Evolutionary conservation across 1,139 yeast genomes (phyloP).

Genomic region (Saccharomycopsis hybrid): DNA sequence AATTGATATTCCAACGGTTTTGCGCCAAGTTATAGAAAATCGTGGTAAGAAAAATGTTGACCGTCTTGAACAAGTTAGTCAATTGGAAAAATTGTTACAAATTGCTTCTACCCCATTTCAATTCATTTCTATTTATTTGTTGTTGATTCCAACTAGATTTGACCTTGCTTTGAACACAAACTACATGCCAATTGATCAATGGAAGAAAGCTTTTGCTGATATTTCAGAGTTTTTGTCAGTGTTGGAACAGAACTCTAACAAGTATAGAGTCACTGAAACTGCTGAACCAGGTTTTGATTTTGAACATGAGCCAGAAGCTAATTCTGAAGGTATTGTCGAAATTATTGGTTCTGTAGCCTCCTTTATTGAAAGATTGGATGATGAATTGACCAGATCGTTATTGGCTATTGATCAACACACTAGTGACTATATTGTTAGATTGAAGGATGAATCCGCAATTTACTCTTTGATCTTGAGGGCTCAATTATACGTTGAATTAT

Average conservation of each 20-base stretch:
- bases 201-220: constrained; percentile 69
- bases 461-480: constrained; percentile 76
- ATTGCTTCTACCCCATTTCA: constrained; percentile 62
- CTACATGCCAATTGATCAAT: constrained; percentile 74
- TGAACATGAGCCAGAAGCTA: constrained; percentile 68
- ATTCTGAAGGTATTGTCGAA: constrained; percentile 58
- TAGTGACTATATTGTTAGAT: constrained; percentile 83
- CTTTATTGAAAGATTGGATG: constrained; percentile 88
- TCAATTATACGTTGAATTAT: constrained; percentile 75
- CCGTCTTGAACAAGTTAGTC: constrained; percentile 66
- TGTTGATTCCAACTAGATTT: constrained; percentile 82
- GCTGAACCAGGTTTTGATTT: constrained; percentile 76
- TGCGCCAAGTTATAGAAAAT: constrained; percentile 73
- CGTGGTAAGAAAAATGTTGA: constrained; percentile 97
- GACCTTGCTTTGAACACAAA: constrained; percentile 66
- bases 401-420: constrained; percentile 93
- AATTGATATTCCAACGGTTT: constrained; percentile 55
- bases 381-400: constrained; percentile 83
- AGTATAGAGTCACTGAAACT: constrained; percentile 69
- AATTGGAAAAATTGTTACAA: constrained; percentile 57
- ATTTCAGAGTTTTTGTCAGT: constrained; percentile 56
- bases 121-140: constrained; percentile 67
- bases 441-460: constrained; percentile 77
- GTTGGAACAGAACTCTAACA: constrained; percentile 52
- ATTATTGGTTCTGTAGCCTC: constrained; percentile 83